These are phyloP conservation scores for Exophiala phaeomuriformis DNA, from an alignment of 2,329 filamentous ascomycete genomes.

Conservation along the genomic window DNA sequence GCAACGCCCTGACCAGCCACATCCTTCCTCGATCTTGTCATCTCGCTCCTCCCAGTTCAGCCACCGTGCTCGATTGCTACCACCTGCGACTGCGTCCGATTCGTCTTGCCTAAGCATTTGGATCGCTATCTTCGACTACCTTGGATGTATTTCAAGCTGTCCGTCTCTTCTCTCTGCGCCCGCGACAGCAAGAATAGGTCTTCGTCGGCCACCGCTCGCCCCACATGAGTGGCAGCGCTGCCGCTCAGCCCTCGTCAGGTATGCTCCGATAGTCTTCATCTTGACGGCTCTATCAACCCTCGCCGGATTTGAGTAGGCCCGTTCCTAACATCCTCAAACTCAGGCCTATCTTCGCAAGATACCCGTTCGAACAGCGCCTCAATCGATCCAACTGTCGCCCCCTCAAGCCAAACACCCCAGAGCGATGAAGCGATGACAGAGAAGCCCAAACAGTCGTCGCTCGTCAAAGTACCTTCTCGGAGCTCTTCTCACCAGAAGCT, in stretches of 20 bases:
- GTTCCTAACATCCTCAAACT: constrained; percentile 15
- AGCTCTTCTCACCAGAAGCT: constrained; percentile 22
- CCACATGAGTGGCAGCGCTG: constrained; percentile 29
- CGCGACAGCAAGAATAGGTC: constrained; percentile 16
- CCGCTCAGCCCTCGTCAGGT: constrained; percentile 26
- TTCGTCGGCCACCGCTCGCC: constrained; percentile 24
- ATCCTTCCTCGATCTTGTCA: constrained; percentile 7
- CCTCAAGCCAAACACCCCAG: constrained; percentile 5
- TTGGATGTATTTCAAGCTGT: constrained; percentile 14
- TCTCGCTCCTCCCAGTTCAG: constrained; percentile 16
- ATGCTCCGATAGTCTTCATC: constrained; percentile 13
- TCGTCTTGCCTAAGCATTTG: constrained; percentile 1
- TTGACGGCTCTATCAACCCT: constrained; percentile 7
- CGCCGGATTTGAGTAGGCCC: constrained; percentile 10
- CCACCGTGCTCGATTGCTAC: constrained; percentile 9
- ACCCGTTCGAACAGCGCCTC: constrained; percentile 7
- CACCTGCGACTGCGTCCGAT: constrained; percentile 1
- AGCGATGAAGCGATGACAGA: constrained; percentile 21
- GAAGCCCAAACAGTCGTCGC: constrained; percentile 15
- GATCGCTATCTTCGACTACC: constrained; percentile 1
- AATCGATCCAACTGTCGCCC: constrained; percentile 6
- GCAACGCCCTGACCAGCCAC: constrained; percentile 6
- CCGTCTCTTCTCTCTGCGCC: constrained; percentile 9
- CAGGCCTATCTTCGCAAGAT: constrained; percentile 17
- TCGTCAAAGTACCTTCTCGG: constrained; percentile 25